Evolutionary conservation across 2,329 filamentous ascomycete species (phyloP), one percentile per base, ranked within the genome.

Genomic region (Capronia americana): DNA sequence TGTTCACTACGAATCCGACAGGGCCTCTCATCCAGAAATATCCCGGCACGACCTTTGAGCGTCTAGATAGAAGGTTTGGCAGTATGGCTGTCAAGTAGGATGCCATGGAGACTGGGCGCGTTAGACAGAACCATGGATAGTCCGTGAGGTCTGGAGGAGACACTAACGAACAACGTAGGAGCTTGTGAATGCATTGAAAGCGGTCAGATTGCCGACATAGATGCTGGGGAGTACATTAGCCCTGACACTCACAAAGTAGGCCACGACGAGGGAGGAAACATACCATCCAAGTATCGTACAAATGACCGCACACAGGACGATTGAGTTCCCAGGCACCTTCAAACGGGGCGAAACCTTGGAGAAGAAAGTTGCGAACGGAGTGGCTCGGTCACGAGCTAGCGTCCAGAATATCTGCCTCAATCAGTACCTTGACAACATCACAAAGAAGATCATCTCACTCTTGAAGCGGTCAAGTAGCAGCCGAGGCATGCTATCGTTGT

Each of bases 341-440:
- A 80, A 81, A 0, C 71, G 76, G 0, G 78, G 70, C 74, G 78
- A 71, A 72, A 91, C 80, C 1, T 77, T 73, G 1, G 80, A 79
- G 48, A 88, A 77, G 72, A 78, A 83, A 1, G 67, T 63, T 2
- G 79, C 75, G 72, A 84, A 87, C 0, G 87, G 87, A 0, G 83
- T 84, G 0, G 86, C 86, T 46, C 82, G 77, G 70, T 88, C 85
- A 12, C 87, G 82, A 0, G 85, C 84, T 0, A 89, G 80, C 2
- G 85, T 86, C 87, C 87, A 90, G 4, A 89, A 80, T 67, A 85
- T 87, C 11, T 87, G 67, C 88, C 20, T 20, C 10, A n/a, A 2
- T 60, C 14, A 51, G 57, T 20, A 6, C n/a, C 14, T 17, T 11
- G n/a, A 24, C 20, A 24, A 24, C 14, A 32, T 17, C 26, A 7